phyloP scores from a whole-genome alignment of 2,329 filamentous ascomycete genomes.

The Plenodomus lindquistii region DNA sequence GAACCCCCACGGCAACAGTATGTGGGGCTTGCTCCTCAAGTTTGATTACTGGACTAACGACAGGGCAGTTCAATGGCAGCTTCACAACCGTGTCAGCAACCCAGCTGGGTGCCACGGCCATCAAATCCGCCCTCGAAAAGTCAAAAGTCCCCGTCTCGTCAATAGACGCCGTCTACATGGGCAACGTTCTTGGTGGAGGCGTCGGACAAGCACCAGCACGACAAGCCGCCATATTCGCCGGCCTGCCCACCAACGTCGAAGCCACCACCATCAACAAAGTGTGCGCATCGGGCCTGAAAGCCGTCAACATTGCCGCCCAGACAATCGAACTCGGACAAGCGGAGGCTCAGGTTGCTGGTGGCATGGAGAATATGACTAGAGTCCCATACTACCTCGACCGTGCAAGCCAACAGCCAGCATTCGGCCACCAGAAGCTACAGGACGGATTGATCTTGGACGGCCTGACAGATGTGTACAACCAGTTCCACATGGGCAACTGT shows the following conservation, averaged over 20 bases:
- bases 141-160: conserved; percentile 78
- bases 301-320: conserved; percentile 85
- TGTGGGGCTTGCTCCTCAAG: conserved; percentile 8
- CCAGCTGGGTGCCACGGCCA: conserved; percentile 86
- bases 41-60: conserved; percentile 6
- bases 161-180: conserved; percentile 95
- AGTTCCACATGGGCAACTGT: conserved; percentile 98
- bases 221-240: conserved; percentile 87
- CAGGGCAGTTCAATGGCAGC: conserved; percentile 83
- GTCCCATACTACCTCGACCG: conserved; percentile 90
- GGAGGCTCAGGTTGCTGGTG: conserved; percentile 87
- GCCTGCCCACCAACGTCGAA: conserved; percentile 79
- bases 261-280: conserved; percentile 97
- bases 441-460: conserved; percentile 95
- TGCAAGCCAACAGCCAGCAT: conserved; percentile 78
- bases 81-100: conserved; percentile 82
- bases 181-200: conserved; percentile 83
- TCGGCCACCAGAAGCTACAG: conserved; percentile 84
- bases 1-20: conserved; percentile 90
- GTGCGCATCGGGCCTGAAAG: conserved; percentile 92
- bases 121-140: conserved; percentile 87
- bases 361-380: conserved; percentile 97
- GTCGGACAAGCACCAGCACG: conserved; percentile 90
- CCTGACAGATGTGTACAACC: conserved; percentile 92
- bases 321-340: conserved; percentile 91